phyloP scores from a whole-genome alignment of 495 filamentous ascomycete species.

The Neurospora discreta region DNA sequence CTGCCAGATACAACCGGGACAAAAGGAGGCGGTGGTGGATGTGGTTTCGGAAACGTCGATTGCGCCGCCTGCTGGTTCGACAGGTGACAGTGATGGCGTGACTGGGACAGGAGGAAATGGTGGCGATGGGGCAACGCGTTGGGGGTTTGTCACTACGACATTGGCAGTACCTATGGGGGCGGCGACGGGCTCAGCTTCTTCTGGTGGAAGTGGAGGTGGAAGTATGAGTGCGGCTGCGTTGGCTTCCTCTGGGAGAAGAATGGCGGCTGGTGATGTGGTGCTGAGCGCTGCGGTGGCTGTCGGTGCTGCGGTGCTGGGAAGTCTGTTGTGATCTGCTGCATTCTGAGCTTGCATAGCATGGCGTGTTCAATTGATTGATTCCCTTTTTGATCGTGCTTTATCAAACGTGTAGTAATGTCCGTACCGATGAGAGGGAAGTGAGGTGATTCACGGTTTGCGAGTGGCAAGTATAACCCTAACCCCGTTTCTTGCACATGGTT shows the following conservation, averaged over 20 bases:
- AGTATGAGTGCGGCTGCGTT: background rate
- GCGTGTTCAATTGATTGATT: background rate
- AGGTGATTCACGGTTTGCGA: background rate
- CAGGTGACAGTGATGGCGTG: background rate
- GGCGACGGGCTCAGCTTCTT: background rate
- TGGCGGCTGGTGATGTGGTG: background rate
- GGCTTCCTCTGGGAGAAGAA: background rate
- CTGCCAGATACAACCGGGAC: constrained; percentile 4
- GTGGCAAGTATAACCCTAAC: background rate
- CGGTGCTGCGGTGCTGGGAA: background rate
- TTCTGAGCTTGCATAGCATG: background rate
- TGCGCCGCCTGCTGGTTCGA: background rate
- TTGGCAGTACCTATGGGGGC: background rate
- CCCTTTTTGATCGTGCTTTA: background rate
- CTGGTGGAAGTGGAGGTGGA: background rate
- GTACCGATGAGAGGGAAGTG: background rate
- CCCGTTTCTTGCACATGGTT: background rate
- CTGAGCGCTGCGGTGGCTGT: background rate
- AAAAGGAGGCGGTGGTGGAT: background rate
- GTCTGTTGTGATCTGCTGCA: background rate
- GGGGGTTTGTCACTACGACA: background rate
- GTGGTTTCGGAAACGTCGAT: background rate
- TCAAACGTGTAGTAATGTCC: too few relatives aligned
- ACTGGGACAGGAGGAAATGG: background rate
- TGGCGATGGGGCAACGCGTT: background rate